Evolutionary conservation across 305 asterid genomes (phyloP).

Genomic region (Andrographis paniculata): DNA sequence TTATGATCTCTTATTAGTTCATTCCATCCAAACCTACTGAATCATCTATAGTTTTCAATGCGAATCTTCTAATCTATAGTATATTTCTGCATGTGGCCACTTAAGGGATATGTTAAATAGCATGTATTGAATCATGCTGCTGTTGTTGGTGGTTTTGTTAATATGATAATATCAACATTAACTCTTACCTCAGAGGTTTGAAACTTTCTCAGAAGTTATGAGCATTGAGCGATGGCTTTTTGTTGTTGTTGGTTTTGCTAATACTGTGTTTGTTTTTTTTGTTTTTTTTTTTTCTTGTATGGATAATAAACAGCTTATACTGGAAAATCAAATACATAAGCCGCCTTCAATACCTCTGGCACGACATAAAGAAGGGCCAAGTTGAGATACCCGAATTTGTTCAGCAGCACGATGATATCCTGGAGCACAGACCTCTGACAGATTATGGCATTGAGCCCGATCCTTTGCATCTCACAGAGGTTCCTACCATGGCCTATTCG

Average conservation of each 20-base stretch:
- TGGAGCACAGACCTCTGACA: conserved; percentile 83
- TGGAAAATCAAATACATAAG: conserved; percentile 88
- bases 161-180: no score
- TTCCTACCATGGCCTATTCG: conserved; percentile 34
- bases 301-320: conserved; percentile 40
- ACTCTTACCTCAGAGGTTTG: no score
- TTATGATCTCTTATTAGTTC: no score
- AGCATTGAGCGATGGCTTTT: background rate
- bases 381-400: conserved; percentile 87
- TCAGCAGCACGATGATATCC: conserved; percentile 58
- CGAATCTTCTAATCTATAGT: no score
- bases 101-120: no score
- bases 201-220: background rate
- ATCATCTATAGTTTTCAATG: no score
- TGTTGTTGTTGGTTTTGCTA: background rate
- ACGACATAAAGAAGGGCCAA: conserved; percentile 73
- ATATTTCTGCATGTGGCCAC: no score
- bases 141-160: no score
- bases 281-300: background rate
- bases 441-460: conserved; percentile 96
- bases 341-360: conserved; percentile 92
- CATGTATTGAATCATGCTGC: no score
- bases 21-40: no score
- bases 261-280: background rate
- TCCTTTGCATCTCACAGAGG: conserved; percentile 47